phyloP scores from a whole-genome alignment of 345 rosid genomes.

The Aethionema arabicum region DNA sequence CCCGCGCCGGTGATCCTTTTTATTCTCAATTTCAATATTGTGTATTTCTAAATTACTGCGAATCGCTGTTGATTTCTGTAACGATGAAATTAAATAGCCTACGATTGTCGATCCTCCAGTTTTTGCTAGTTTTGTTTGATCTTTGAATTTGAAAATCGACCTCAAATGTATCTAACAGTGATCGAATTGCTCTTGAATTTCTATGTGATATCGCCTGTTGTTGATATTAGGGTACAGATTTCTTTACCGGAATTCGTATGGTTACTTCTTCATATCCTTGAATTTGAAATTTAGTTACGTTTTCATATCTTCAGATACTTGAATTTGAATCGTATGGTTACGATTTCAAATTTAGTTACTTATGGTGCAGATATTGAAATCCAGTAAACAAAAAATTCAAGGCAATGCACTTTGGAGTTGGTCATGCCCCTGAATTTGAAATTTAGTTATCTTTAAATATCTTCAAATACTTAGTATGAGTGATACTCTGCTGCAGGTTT shows the following conservation, averaged over 20 bases:
- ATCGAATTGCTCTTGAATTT: background rate
- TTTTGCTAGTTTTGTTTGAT: background rate
- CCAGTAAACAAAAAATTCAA: background rate
- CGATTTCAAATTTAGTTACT: too few species aligned
- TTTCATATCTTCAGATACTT: background rate
- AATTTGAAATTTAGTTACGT: background rate
- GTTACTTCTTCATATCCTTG: background rate
- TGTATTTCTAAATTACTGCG: constrained; percentile 8
- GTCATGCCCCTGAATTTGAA: too few species aligned
- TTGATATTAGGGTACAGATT: background rate
- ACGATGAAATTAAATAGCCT: too few species aligned
- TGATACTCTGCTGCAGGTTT: constrained; percentile 51
- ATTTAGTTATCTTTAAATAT: too few species aligned
- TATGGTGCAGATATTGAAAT: background rate
- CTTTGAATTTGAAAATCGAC: background rate
- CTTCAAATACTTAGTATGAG: too few species aligned
- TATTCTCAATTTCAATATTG: background rate
- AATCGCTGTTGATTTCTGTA: background rate
- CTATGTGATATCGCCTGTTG: background rate
- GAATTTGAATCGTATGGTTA: too few species aligned
- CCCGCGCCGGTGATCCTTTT: constrained; percentile 71
- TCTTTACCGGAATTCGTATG: background rate
- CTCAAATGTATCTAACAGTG: background rate
- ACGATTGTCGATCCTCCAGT: background rate
- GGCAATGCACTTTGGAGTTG: background rate